A percentile compares a stretch with the other conserved stretches of the same genome.
phyloP scores from a whole-genome alignment of 352 stramenopile genomes.

The Phytophthora sp. region DNA sequence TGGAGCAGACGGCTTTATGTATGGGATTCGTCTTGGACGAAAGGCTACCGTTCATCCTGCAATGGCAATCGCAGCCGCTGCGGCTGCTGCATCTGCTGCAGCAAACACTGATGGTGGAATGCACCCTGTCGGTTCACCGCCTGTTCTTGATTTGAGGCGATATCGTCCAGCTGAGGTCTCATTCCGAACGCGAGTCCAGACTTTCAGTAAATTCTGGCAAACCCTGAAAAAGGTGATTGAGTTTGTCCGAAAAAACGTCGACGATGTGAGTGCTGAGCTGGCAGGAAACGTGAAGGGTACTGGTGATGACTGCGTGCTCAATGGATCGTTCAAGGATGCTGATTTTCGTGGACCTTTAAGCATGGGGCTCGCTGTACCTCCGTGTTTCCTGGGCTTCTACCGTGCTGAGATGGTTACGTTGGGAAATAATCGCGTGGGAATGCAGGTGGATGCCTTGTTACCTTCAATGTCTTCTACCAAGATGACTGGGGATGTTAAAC shows the following conservation, averaged over 20 bases:
- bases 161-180: slow-evolving; percentile 49
- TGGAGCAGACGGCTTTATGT: slow-evolving; percentile 58
- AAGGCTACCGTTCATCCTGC: slow-evolving; percentile 50
- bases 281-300: slow-evolving; percentile 55
- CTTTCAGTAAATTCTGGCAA: slow-evolving; percentile 66
- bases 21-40: slow-evolving; percentile 76
- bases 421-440: slow-evolving; percentile 47
- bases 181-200: slow-evolving; percentile 57
- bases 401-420: slow-evolving; percentile 57
- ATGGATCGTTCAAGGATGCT: slow-evolving; percentile 66
- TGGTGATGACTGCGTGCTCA: slow-evolving; percentile 57
- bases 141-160: slow-evolving; percentile 51
- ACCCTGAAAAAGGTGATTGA: slow-evolving; percentile 58
- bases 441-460: slow-evolving; percentile 67
- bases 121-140: slow-evolving; percentile 22
- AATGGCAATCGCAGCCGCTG: slow-evolving; percentile 31
- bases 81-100: slow-evolving; percentile 34
- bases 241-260: slow-evolving; percentile 63
- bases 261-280: slow-evolving; percentile 58
- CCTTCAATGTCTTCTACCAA: slow-evolving; percentile 23
- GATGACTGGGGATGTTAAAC: slow-evolving; percentile 10
- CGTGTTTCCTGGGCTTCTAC: slow-evolving; percentile 66
- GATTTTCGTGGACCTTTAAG: slow-evolving; percentile 63
- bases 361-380: slow-evolving; percentile 50
- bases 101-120: slow-evolving; percentile 24